Evolutionary conservation across 1,139 yeast species (phyloP).

Genomic region (Saccharomyces hybrid): DNA sequence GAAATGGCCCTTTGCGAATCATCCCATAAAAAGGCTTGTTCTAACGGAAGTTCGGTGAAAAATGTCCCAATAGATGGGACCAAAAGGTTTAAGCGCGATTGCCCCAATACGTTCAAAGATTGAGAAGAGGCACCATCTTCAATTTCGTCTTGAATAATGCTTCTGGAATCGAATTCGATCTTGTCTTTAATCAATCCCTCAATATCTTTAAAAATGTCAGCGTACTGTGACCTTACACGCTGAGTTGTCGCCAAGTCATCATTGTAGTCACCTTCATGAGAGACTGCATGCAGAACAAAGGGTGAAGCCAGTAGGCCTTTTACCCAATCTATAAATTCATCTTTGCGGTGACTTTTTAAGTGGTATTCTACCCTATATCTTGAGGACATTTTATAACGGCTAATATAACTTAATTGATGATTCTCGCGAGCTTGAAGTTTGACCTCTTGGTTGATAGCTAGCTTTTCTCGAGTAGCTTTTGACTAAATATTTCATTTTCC

Average conservation of each 20-base stretch:
- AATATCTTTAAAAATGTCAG: slow-evolving; percentile 78
- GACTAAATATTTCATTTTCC: not conserved
- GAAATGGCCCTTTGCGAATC: slow-evolving; percentile 75
- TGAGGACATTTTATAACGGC: slow-evolving; percentile 20
- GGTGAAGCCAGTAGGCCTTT: slow-evolving; percentile 87
- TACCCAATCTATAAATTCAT: slow-evolving; percentile 93
- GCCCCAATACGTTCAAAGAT: slow-evolving; percentile 10
- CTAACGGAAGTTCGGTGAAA: slow-evolving; percentile 77
- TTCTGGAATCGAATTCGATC: slow-evolving; percentile 28
- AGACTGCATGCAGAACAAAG: slow-evolving; percentile 81
- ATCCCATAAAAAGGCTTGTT: slow-evolving; percentile 74
- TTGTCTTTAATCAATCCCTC: slow-evolving; percentile 62
- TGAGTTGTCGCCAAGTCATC: slow-evolving; percentile 36
- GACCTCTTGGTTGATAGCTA: not conserved
- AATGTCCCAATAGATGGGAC: slow-evolving; percentile 83
- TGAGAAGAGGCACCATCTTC: not conserved
- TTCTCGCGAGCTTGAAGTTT: not conserved
- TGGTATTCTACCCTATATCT: slow-evolving; percentile 33
- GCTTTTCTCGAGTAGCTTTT: not conserved
- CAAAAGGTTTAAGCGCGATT: slow-evolving; percentile 65
- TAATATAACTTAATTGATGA: not conserved
- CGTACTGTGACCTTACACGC: slow-evolving; percentile 63
- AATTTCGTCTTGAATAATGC: not conserved
- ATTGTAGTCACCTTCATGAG: slow-evolving; percentile 32
- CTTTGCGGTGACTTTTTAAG: slow-evolving; percentile 80